phyloP scores from a whole-genome alignment of 2,329 filamentous ascomycete genomes.

The Botrytis tulipae region DNA sequence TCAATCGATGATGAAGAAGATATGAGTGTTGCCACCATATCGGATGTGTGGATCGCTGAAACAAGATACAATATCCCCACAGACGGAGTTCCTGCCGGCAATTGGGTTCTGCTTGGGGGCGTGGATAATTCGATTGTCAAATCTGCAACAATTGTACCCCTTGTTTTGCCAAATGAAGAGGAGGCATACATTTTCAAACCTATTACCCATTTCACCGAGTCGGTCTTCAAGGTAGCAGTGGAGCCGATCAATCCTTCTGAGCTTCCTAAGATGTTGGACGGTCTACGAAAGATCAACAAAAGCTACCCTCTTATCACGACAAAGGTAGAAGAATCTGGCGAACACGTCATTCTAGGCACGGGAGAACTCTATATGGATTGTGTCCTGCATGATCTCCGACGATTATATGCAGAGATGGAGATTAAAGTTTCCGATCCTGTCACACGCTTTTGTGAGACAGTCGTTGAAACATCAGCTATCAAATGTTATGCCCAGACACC shows the following conservation, averaged over 20 bases:
- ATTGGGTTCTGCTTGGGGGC: constrained; percentile 86
- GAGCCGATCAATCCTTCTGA: constrained; percentile 98
- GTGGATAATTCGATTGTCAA: constrained; percentile 99
- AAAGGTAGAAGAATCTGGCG: constrained; percentile 96
- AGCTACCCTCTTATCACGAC: constrained; percentile 94
- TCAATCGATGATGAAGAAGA: constrained; percentile 97
- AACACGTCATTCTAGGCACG: constrained; percentile 92
- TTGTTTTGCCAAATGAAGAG: constrained; percentile 78
- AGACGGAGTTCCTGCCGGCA: constrained; percentile 89
- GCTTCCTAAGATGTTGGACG: constrained; percentile 97
- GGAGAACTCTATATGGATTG: constrained; percentile 99
- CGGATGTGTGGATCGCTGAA: constrained; percentile 85
- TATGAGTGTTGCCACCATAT: constrained; percentile 83
- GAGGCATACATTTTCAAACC: constrained; percentile 95
- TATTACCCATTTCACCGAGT: constrained; percentile 91
- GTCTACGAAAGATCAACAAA: constrained; percentile 94
- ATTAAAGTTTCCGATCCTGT: constrained; percentile 98
- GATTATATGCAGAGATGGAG: constrained; percentile 98
- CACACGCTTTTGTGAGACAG: constrained; percentile 95
- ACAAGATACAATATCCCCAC: constrained; percentile 90
- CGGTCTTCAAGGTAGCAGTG: constrained; percentile 95
- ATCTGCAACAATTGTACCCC: constrained; percentile 84
- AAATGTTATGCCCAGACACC: constrained; percentile 98
- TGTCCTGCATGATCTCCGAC: constrained; percentile 88
- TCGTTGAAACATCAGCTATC: constrained; percentile 93